phyloP scores from a whole-genome alignment of 148 eudicot genomes.

The Amaranthus palmeri region DNA sequence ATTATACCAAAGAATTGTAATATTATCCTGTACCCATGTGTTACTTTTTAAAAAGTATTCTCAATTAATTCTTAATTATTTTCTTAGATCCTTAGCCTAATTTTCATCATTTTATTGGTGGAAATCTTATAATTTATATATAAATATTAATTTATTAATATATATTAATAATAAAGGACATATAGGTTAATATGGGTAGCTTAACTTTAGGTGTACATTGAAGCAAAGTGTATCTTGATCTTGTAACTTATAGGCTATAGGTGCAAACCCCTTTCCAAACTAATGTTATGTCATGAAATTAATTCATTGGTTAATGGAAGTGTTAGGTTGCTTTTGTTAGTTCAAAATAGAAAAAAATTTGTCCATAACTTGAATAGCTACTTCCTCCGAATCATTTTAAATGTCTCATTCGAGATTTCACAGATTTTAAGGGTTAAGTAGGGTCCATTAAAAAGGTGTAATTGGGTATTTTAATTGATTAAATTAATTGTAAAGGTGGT shows the following conservation, averaged over 20 bases:
- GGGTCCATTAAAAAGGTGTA: too few relatives aligned
- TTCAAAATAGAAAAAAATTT: neutral
- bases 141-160: neutral
- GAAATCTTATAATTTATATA: neutral
- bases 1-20: neutral
- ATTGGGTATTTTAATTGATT: too few relatives aligned
- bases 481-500: too few relatives aligned
- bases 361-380: neutral
- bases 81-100: constrained; percentile 10
- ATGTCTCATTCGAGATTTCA: too few relatives aligned
- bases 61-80: constrained; percentile 10
- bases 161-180: neutral
- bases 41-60: neutral
- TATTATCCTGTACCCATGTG: constrained; percentile 13
- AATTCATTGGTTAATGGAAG: neutral
- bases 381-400: too few relatives aligned
- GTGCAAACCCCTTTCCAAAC: neutral
- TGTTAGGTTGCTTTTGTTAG: constrained; percentile 1
- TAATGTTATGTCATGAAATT: neutral
- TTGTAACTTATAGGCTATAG: neutral
- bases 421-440: too few relatives aligned
- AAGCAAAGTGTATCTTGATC: constrained; percentile 2
- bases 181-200: neutral
- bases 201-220: neutral
- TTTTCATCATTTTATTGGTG: neutral